Percentiles rank a stretch among this genome's conserved stretches.
These are phyloP conservation scores for Trichoderma lentiforme DNA, from an alignment of 2,329 filamentous ascomycete genomes.

Conservation along the genomic window DNA sequence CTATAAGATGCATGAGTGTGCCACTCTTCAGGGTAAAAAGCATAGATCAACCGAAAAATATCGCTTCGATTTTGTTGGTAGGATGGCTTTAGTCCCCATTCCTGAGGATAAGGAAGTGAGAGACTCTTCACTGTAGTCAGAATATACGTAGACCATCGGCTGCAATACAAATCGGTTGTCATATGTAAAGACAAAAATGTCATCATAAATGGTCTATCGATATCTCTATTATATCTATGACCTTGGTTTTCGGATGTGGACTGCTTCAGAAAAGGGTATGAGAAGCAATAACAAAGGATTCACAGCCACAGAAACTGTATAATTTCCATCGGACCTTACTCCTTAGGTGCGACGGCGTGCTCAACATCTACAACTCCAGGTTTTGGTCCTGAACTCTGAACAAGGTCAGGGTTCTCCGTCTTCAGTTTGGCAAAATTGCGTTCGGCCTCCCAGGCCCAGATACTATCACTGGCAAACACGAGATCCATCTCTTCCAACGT, in stretches of 20 bases:
- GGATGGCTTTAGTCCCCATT: no score
- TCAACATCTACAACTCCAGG: slow-evolving; percentile 23
- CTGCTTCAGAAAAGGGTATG: background rate
- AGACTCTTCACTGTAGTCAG: no score
- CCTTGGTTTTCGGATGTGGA: background rate
- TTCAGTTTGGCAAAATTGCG: slow-evolving; percentile 60
- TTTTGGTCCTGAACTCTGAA: slow-evolving; percentile 21
- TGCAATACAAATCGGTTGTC: no score
- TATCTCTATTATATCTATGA: background rate
- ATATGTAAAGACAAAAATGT: no score
- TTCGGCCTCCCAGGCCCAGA: slow-evolving; percentile 71
- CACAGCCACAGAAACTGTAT: background rate
- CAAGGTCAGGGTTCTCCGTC: slow-evolving; percentile 53
- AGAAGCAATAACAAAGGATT: background rate
- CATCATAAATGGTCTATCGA: background rate
- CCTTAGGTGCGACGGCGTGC: slow-evolving; percentile 15
- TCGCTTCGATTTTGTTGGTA: background rate
- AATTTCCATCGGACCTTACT: background rate
- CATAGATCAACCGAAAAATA: no score
- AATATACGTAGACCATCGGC: no score
- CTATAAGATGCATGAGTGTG: no score
- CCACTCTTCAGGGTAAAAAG: no score
- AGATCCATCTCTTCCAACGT: slow-evolving; percentile 75
- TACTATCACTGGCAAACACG: slow-evolving; percentile 63
- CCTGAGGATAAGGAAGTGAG: no score